phyloP scores from a whole-genome alignment of 192 early-diverging fungal species.

The Coemansia sp. region DNA sequence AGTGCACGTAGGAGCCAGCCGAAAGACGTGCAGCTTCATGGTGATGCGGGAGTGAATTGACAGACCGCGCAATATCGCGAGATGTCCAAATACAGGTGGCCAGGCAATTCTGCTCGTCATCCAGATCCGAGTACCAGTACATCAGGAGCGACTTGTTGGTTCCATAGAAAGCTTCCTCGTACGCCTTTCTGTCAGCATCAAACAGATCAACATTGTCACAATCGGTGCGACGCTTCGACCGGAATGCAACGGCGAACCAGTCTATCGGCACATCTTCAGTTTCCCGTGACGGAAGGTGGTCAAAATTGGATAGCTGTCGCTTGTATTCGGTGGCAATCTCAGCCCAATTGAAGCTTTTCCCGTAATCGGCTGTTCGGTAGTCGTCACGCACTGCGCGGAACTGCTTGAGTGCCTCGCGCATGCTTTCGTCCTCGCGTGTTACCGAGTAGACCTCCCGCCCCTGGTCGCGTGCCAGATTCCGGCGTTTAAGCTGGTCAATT shows the following conservation, averaged over 20 bases:
- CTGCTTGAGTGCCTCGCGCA: constrained; percentile 34
- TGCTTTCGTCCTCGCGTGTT: constrained; percentile 40
- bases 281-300: not conserved
- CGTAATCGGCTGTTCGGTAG: constrained; percentile 38
- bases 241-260: constrained; percentile 51
- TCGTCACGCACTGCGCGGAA: constrained; percentile 16
- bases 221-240: constrained; percentile 36
- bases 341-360: constrained; percentile 40
- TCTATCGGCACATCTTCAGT: not conserved
- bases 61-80: constrained; percentile 36
- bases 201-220: constrained; percentile 44
- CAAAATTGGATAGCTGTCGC: not conserved
- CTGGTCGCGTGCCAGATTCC: not conserved
- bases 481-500: not conserved
- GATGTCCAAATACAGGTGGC: constrained; percentile 48
- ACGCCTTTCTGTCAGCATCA: constrained; percentile 37
- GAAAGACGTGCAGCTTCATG: constrained; percentile 29
- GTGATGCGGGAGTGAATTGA: constrained; percentile 39
- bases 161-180: constrained; percentile 32
- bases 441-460: constrained; percentile 14
- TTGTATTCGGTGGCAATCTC: constrained; percentile 22
- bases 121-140: constrained; percentile 48
- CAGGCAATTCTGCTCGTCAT: constrained; percentile 41
- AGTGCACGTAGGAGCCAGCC: constrained; percentile 40
- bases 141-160: constrained; percentile 39